Conservation (phyloP, 352 stramenopile genomes). For the Peronosclerospora sorghi region DNA sequence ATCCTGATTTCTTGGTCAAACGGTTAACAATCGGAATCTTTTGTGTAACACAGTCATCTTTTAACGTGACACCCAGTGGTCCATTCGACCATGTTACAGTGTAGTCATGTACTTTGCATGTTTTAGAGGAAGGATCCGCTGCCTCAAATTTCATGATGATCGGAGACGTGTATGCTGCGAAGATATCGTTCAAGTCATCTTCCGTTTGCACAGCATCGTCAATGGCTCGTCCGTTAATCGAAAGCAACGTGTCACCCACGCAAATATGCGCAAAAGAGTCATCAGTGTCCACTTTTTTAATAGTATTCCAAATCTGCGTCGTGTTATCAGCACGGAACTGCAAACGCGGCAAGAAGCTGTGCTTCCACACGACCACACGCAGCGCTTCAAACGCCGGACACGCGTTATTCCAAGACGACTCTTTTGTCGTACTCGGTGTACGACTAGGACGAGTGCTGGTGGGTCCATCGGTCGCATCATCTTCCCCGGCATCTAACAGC, state of each 20-base stretch:
- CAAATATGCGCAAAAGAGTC: conserved; percentile 73
- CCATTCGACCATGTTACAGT: conserved; percentile 83
- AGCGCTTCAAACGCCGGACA: conserved; percentile 61
- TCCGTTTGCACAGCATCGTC: conserved; percentile 49
- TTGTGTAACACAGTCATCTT: conserved; percentile 74
- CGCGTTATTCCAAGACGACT: conserved; percentile 78
- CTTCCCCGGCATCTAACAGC: conserved; percentile 9
- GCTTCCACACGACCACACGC: conserved; percentile 81
- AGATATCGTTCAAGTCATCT: conserved; percentile 61
- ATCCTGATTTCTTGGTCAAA: conserved; percentile 77
- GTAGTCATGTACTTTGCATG: conserved; percentile 72
- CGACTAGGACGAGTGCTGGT: conserved; percentile 11
- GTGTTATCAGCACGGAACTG: conserved; percentile 34
- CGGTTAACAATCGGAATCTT: conserved; percentile 83
- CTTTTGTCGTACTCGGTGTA: conserved; percentile 49
- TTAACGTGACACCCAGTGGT: conserved; percentile 72
- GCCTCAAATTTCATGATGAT: conserved; percentile 82
- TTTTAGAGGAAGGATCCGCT: conserved; percentile 28
- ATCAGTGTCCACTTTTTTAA: conserved; percentile 65
- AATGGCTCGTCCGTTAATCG: conserved; percentile 63
- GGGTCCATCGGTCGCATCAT: conserved; percentile 14
- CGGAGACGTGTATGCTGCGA: conserved; percentile 57
- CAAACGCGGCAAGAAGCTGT: conserved; percentile 71
- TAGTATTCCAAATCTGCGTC: conserved; percentile 47
- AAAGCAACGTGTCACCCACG: conserved; percentile 55